These are phyloP conservation scores for Alternaria viburni DNA, from an alignment of 2,329 filamentous ascomycete genomes.

Conservation along the genomic window DNA sequence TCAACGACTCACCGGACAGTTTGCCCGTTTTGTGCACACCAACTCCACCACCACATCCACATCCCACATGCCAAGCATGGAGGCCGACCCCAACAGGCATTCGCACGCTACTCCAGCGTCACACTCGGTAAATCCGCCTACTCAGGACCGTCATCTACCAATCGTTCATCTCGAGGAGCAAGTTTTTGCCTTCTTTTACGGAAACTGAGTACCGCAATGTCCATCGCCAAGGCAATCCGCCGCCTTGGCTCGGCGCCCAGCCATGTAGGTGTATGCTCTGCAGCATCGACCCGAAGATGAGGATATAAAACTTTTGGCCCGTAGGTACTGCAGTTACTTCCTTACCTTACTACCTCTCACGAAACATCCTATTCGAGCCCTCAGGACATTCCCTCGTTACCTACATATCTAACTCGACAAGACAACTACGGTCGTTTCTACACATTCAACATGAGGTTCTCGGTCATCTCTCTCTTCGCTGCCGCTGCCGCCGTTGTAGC, in stretches of 20 bases:
- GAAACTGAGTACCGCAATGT: conserved; percentile 35
- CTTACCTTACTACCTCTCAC: neutral
- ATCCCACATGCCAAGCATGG: conserved; percentile 6
- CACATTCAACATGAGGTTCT: conserved; percentile 25
- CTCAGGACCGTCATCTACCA: conserved; percentile 5
- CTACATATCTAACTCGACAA: neutral
- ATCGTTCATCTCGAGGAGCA: conserved; percentile 6
- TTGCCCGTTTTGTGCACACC: conserved; percentile 1
- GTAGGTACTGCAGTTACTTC: neutral
- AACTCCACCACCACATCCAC: conserved; percentile 4
- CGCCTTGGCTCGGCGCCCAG: conserved; percentile 31
- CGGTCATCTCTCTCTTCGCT: conserved; percentile 18
- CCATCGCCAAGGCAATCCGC: conserved; percentile 29
- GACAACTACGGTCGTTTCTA: conserved; percentile 1
- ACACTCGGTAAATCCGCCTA: conserved; percentile 1
- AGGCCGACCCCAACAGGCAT: conserved; percentile 4
- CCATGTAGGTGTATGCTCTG: conserved; percentile 7
- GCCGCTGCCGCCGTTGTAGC: conserved; percentile 20
- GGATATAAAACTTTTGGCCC: conserved; percentile 17
- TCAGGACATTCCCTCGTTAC: neutral
- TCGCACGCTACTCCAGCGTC: conserved; percentile 6
- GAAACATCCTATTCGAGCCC: conserved; percentile 1
- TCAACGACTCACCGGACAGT: neutral
- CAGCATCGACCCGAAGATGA: neutral
- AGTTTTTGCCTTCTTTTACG: conserved; percentile 13